Evolutionary conservation across 2,329 filamentous ascomycete species (phyloP).

Genomic region (Cladosporium oxysporum): DNA sequence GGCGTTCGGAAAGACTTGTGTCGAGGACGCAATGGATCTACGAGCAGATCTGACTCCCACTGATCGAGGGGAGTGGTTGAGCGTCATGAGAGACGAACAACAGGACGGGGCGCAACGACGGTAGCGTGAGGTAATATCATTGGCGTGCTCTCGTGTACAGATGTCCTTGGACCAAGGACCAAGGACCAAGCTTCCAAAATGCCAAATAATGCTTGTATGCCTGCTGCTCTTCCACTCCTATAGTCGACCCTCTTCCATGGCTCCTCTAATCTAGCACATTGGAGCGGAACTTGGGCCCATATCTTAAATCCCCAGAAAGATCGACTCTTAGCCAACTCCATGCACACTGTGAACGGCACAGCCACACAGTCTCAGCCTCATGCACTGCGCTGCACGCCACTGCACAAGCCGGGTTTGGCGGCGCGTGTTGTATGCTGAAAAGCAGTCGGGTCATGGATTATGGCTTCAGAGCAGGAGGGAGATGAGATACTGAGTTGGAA

Average conservation of each 20-base stretch:
- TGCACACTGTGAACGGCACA: not conserved
- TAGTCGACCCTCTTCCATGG: not conserved
- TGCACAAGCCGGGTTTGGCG: not conserved
- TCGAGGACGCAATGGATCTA: not conserved
- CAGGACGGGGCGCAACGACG: no score
- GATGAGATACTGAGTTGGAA: not conserved
- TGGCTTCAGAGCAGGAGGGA: not conserved
- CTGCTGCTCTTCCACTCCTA: not conserved
- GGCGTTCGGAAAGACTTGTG: not conserved
- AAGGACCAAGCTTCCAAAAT: no score
- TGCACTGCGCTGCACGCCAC: not conserved
- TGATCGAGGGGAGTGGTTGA: not conserved
- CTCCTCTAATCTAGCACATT: fast-evolving
- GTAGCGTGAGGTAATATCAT: no score
- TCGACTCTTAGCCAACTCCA: not conserved
- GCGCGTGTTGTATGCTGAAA: not conserved
- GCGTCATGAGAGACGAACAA: not conserved
- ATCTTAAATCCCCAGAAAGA: not conserved
- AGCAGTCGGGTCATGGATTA: no score
- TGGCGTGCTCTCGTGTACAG: no score
- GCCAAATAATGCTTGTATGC: no score
- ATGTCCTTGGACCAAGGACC: no score
- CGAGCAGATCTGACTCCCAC: not conserved
- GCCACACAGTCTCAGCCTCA: not conserved
- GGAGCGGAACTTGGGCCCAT: not conserved